These are phyloP conservation scores for Alternaria sp. DNA, from an alignment of 2,329 filamentous ascomycete genomes.

Conservation along the genomic window DNA sequence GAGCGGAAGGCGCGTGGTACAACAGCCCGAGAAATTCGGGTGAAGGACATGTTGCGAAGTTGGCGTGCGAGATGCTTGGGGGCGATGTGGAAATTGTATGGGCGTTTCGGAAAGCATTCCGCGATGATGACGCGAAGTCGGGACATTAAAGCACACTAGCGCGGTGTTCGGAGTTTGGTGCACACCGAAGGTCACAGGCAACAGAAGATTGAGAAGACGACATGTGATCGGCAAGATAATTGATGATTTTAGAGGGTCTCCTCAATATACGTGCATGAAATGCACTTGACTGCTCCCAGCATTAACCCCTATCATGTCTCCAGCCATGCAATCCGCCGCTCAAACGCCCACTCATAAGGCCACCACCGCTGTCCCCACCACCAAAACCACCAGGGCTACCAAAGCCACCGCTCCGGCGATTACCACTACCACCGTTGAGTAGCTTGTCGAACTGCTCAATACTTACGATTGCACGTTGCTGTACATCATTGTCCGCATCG, in stretches of 20 bases:
- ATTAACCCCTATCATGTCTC: constrained; percentile 25
- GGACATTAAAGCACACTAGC: neutral
- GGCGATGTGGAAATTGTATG: constrained; percentile 1
- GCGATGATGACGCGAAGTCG: constrained; percentile 6
- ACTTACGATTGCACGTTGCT: constrained; percentile 82
- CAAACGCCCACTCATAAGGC: constrained; percentile 12
- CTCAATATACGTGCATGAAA: neutral
- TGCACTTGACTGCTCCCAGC: neutral
- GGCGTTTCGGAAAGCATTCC: constrained; percentile 5
- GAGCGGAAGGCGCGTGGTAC: neutral
- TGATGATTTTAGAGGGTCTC: neutral
- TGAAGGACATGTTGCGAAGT: constrained; percentile 5
- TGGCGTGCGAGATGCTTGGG: neutral
- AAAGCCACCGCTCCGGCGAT: constrained; percentile 9
- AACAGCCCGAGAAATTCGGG: neutral
- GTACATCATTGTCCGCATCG: constrained; percentile 80
- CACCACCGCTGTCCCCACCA: constrained; percentile 11
- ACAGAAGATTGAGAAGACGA: neutral
- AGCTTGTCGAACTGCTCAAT: constrained; percentile 62
- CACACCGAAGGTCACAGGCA: neutral
- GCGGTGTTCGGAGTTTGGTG: neutral
- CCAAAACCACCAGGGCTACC: constrained; percentile 13
- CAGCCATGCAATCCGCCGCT: constrained; percentile 21
- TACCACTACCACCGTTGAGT: constrained; percentile 11
- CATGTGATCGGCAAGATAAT: neutral